phyloP scores from a whole-genome alignment of 257 asterid genomes.

The Nemophila menziesii region DNA sequence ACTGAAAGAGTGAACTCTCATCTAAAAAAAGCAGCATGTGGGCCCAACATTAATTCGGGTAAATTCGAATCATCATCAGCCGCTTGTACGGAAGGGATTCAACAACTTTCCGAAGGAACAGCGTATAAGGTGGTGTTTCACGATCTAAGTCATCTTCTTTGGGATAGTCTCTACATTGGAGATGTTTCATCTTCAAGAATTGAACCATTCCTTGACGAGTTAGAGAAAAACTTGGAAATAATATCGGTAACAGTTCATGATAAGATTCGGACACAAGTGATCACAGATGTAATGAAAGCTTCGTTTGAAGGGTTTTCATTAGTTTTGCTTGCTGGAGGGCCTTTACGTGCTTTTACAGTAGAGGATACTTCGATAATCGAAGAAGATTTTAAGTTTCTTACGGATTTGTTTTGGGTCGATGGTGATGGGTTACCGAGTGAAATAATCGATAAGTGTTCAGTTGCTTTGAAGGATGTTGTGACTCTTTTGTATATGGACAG shows the following conservation, averaged over 20 bases:
- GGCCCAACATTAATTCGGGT: constrained; percentile 25
- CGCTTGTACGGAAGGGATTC: constrained; percentile 67
- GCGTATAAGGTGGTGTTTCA: constrained; percentile 68
- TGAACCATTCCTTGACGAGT: constrained; percentile 81
- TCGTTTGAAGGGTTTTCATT: constrained; percentile 72
- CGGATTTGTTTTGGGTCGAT: constrained; percentile 79
- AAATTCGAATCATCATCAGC: constrained; percentile 48
- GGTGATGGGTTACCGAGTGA: constrained; percentile 90
- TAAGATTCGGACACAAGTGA: constrained; percentile 76
- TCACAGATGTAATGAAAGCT: constrained; percentile 77
- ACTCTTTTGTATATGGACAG: constrained; percentile 46
- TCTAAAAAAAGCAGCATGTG: constrained; percentile 39
- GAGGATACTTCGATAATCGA: constrained; percentile 44
- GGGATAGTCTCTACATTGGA: constrained; percentile 55
- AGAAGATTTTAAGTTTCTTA: constrained; percentile 67
- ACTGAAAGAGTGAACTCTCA: constrained; percentile 45
- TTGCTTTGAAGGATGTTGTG: constrained; percentile 31
- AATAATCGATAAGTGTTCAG: constrained; percentile 55
- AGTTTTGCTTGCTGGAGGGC: constrained; percentile 80
- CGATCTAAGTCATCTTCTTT: constrained; percentile 46
- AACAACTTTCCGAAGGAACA: constrained; percentile 60
- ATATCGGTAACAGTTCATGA: constrained; percentile 70
- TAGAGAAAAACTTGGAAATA: constrained; percentile 61
- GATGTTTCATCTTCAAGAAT: constrained; percentile 62
- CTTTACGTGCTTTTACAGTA: constrained; percentile 45